Percentiles rank a stretch among this genome's conserved stretches.
These are phyloP conservation scores for Eimeria praecox DNA, from an alignment of 169 alveolate species.

Conservation along the genomic window DNA sequence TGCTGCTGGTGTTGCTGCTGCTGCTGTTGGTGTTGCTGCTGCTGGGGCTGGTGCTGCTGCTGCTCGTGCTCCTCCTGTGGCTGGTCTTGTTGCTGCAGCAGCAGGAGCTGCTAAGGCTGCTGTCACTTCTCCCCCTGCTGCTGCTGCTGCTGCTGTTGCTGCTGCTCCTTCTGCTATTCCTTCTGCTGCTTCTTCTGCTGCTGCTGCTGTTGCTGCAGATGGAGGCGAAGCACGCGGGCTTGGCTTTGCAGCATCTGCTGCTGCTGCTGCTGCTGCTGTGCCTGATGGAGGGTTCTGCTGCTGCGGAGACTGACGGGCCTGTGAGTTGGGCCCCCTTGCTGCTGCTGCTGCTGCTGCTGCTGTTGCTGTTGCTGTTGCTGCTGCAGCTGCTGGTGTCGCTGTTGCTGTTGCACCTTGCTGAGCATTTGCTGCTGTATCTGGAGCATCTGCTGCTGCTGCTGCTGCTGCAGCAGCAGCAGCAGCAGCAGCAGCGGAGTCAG, in stretches of 20 bases:
- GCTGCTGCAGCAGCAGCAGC: not conserved
- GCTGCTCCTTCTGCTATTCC: too few species aligned
- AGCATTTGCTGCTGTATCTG: too few species aligned
- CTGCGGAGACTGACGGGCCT: not conserved
- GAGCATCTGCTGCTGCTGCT: too few species aligned
- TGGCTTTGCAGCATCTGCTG: slow-evolving; percentile 9
- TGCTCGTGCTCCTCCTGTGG: slow-evolving; percentile 16
- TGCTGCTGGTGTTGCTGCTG: slow-evolving; percentile 28
- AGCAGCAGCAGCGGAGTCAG: not conserved
- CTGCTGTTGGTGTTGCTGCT: slow-evolving; percentile 33
- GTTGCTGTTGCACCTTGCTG: too few species aligned
- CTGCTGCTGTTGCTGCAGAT: not conserved
- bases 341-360: slow-evolving; percentile 28
- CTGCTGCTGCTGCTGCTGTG: slow-evolving; percentile 10
- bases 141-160: slow-evolving; percentile 32
- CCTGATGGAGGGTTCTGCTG: not conserved
- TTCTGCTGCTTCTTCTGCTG: not conserved
- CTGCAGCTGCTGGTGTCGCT: not conserved
- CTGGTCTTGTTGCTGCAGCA: slow-evolving; percentile 25
- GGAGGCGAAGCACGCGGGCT: too few species aligned
- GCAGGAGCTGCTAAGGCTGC: not conserved
- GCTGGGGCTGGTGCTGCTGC: slow-evolving; percentile 23
- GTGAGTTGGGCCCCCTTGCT: not conserved
- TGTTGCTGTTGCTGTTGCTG: slow-evolving; percentile 39
- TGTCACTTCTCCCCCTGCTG: slow-evolving; percentile 15